Conservation (phyloP, 2,329 filamentous ascomycete genomes). For the Aspergillus sp. region DNA sequence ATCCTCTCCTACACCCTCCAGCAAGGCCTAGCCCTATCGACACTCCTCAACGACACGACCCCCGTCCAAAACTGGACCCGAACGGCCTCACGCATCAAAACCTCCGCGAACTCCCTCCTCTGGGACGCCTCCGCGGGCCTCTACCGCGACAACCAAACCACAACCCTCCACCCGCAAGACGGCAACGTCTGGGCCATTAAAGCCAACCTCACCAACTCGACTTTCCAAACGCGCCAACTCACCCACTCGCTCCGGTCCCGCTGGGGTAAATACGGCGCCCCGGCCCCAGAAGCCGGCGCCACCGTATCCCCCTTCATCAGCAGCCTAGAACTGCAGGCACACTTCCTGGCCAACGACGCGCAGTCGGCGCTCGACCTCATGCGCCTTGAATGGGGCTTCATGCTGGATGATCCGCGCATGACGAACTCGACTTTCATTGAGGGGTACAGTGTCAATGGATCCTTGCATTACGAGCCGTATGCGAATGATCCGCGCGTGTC, state of each 20-base stretch:
- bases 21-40: constrained; percentile 22
- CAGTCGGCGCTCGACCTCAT: constrained; percentile 45
- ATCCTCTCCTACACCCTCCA: constrained; percentile 43
- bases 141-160: constrained; percentile 32
- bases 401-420: constrained; percentile 55
- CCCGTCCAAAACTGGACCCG: constrained; percentile 18
- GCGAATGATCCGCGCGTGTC: constrained; percentile 48
- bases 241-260: constrained; percentile 39
- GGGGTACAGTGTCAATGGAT: constrained; percentile 49
- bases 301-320: constrained; percentile 46
- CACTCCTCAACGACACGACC: constrained; percentile 19
- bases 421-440: constrained; percentile 56
- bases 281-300: constrained; percentile 41
- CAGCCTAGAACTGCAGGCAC: constrained; percentile 45
- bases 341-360: constrained; percentile 40
- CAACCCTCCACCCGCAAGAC: constrained; percentile 31
- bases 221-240: constrained; percentile 27
- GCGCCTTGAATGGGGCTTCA: constrained; percentile 54
- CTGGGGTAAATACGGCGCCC: constrained; percentile 49
- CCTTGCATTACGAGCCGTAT: constrained; percentile 52
- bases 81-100: constrained; percentile 21
- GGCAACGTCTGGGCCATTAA: constrained; percentile 42
- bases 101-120: constrained; percentile 26
- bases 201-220: constrained; percentile 29
- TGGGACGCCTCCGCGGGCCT: constrained; percentile 25